Conservation (phyloP, 305 asterid genomes). For the Fraxinus xanthoxyloides region DNA sequence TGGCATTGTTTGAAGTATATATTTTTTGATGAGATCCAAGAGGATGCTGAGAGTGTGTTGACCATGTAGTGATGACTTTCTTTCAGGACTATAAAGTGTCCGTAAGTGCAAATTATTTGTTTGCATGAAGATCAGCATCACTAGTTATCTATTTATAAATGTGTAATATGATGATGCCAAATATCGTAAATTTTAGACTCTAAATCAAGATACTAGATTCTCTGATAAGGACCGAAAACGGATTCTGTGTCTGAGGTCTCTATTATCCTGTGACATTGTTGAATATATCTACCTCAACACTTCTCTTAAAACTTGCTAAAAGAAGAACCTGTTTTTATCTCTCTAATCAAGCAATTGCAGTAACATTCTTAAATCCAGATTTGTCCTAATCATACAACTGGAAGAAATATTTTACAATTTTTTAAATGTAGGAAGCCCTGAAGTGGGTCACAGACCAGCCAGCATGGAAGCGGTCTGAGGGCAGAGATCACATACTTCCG, state of each 20-base stretch:
- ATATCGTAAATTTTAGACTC: slow-evolving; percentile 1
- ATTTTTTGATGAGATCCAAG: background rate
- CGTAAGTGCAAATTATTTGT: background rate
- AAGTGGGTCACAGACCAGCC: slow-evolving; percentile 95
- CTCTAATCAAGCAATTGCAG: background rate
- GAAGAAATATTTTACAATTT: slow-evolving; percentile 8
- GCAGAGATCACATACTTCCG: slow-evolving; percentile 97
- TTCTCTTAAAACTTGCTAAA: background rate
- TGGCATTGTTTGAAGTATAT: background rate
- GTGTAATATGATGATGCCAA: background rate
- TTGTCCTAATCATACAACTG: background rate
- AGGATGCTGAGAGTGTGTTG: background rate
- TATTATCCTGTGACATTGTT: background rate
- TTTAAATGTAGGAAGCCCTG: slow-evolving; percentile 70
- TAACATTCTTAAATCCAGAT: background rate
- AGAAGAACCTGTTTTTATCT: background rate
- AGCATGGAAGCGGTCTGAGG: slow-evolving; percentile 96
- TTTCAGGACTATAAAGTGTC: background rate
- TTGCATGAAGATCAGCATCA: background rate
- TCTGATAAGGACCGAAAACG: background rate
- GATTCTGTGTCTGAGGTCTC: background rate
- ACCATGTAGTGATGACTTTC: background rate
- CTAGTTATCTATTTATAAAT: background rate
- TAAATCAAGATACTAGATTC: background rate
- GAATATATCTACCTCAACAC: slow-evolving; percentile 4